Base-by-base conservation (phyloP, 805 yeast genomes). In the Wickerhamomyces xylosicus region DNA sequence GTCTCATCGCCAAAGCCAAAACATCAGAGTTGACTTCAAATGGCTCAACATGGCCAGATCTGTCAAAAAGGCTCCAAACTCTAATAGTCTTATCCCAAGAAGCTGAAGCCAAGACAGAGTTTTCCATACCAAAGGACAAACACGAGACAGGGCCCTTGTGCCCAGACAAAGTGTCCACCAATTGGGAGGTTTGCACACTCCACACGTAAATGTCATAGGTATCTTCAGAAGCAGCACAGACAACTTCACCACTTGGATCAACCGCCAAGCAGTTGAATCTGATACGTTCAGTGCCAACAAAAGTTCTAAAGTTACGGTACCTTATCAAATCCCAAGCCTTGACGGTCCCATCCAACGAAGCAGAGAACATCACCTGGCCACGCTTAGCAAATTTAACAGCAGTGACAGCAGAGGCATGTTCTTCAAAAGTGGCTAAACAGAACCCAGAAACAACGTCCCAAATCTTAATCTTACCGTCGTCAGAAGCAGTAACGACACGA, bases 41-140 rank as follows among this genome's bases (percentile, higher is more conserved):
- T 8, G 97, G 97, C 62, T 92, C 98, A 37, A 85, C 92, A 36
- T 75, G 78, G 50, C 83, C 90, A 0, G 85, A 68, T 52, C 98
- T 74, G 13, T 89, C 82, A 59, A 90, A 92, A 35, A 92, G 77
- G 54, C 79, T 82, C 98, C 98, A 92, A 10, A 92, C 69, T 48
- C 98, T 70, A 15, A 89, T 79, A 4, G 97, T 89, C 49, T 83
- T 84, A 62, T 92, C 98, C 98, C 98, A 92, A 18, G 95, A 82
- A 2, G 95, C 94, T 41, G 92, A 79, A 3, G 95, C 97, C 41
- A 92, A 68, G 13, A 78, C 68, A 36, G 77, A 69, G 43, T 77
- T 83, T 52, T 87, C 95, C 11, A 63, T 64, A 35, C 96, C 95
- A 58, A 92, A 90, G 10, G 90, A 75, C 32, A 92, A 66, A 47